Base-by-base conservation (phyloP, 2,329 filamentous ascomycete genomes). In the Dothideomycetes sp. region DNA sequence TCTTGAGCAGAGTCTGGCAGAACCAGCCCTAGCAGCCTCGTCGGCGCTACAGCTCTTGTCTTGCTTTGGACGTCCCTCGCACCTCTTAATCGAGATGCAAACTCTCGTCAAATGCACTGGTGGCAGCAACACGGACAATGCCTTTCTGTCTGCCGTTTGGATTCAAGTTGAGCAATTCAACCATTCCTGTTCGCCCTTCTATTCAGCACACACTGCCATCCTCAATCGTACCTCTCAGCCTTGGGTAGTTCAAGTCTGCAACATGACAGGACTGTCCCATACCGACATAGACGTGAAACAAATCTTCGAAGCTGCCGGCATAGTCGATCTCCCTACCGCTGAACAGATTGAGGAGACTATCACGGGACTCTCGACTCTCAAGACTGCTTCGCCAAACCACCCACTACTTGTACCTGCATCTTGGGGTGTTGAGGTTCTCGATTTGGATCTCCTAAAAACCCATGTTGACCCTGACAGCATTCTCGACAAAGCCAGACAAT, bases 241-340 rank as follows among this genome's bases (percentile, higher is more conserved):
- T 1, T 87, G 80, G 74, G 63, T 83, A 7, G 71, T 78, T 38
- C 72, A 80, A 37, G 66, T 82, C 6, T 73, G 81, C 49, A 76
- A 80, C 52, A 91, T 84, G 84, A 76, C 88, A 45, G 85, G 85
- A 0, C 70, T 84, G 9, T 47, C 41, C 71, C 50, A 69, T 53
- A 15, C 16, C 9, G 13, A 19, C 1, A 69, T 83, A 47, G 74
- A 70, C 39, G 64, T 79, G 1, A 73, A 76, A 24, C 65, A 67
- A 15, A 68, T 69, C 37, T 8, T 35, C 4, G 17, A 33, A 8
- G 4, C 7, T 13, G 23, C 33, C 17, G 32, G 23, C 18, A 28
- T 44, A 12, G 5, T 46, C 9, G 30, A 31, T 2, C 4, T 17
- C n/a, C 22, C 40, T 15, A 32, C 44, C 19, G 19, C 20, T 20